phyloP scores from a whole-genome alignment of 208 protist species.

The Jaenimonas drosophilae region DNA sequence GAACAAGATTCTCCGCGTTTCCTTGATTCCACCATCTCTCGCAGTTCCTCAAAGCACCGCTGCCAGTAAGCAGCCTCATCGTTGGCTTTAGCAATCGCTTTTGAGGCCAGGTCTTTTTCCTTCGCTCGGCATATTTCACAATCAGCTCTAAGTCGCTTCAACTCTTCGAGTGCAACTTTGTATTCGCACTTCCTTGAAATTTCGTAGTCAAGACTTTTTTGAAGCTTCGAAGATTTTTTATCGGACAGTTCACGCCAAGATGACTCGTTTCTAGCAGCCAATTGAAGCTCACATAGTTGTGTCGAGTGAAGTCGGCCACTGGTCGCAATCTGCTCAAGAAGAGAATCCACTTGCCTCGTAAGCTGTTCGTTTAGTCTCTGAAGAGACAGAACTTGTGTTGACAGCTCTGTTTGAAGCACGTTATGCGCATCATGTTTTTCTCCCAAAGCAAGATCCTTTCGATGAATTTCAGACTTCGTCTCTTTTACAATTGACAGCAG shows the following conservation, averaged over 20 bases:
- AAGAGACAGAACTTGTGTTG: not conserved
- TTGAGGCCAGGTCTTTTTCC: slow-evolving; percentile 40
- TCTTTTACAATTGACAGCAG: slow-evolving; percentile 3
- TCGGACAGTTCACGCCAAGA: no score
- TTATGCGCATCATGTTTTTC: slow-evolving; percentile 1
- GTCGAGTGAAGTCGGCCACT: no score
- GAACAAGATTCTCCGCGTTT: not conserved
- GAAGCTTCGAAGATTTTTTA: slow-evolving; percentile 24
- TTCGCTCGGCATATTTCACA: slow-evolving; percentile 36
- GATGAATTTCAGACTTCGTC: not conserved
- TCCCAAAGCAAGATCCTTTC: slow-evolving; percentile 1
- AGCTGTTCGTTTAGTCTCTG: not conserved
- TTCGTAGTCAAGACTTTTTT: slow-evolving; percentile 49
- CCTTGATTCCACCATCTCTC: slow-evolving; percentile 31
- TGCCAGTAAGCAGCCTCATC: slow-evolving; percentile 68
- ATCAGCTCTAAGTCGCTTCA: slow-evolving; percentile 49
- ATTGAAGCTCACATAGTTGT: no score
- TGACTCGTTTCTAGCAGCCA: no score
- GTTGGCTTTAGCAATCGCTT: slow-evolving; percentile 61
- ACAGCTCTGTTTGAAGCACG: not conserved
- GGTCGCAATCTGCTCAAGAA: no score
- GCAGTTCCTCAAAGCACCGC: slow-evolving; percentile 64
- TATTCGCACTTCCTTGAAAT: slow-evolving; percentile 65
- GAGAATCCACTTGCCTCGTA: not conserved
- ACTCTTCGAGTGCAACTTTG: slow-evolving; percentile 53